These are phyloP conservation scores for Candida orba DNA, from an alignment of 805 yeast genomes.

Conservation along the genomic window DNA sequence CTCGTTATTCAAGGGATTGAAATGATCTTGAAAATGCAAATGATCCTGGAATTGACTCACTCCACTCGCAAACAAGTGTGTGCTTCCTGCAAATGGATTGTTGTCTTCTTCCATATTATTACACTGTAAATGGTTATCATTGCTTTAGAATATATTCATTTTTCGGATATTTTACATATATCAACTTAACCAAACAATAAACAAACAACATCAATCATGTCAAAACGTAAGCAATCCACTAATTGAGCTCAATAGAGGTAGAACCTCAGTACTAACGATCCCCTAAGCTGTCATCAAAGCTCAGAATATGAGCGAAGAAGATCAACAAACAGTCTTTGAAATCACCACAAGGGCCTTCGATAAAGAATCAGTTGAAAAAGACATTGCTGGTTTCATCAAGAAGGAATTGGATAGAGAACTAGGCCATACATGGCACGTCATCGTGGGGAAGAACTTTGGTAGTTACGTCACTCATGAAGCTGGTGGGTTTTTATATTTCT, in stretches of 20 bases:
- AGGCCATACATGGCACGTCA: conserved; percentile 76
- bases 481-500: conserved; percentile 65
- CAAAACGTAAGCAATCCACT: not conserved
- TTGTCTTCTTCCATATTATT: conserved; percentile 22
- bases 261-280: not conserved
- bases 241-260: too few species aligned
- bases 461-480: conserved; percentile 74
- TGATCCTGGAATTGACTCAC: conserved; percentile 2
- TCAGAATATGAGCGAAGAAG: conserved; percentile 34
- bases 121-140: too few species aligned
- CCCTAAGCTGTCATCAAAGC: conserved; percentile 20
- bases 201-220: not conserved
- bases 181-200: not conserved
- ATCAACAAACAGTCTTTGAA: conserved; percentile 43
- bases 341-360: conserved; percentile 39
- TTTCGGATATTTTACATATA: not conserved
- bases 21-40: conserved; percentile 1
- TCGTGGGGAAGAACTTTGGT: conserved; percentile 76
- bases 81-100: conserved; percentile 27
- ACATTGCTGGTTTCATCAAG: conserved; percentile 59
- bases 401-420: conserved; percentile 53
- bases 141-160: too few species aligned
- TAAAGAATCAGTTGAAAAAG: conserved; percentile 43
- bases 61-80: conserved; percentile 22
- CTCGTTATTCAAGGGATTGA: not conserved